phyloP scores from a whole-genome alignment of 805 yeast species.

The Zygosaccharomyces lentus region DNA sequence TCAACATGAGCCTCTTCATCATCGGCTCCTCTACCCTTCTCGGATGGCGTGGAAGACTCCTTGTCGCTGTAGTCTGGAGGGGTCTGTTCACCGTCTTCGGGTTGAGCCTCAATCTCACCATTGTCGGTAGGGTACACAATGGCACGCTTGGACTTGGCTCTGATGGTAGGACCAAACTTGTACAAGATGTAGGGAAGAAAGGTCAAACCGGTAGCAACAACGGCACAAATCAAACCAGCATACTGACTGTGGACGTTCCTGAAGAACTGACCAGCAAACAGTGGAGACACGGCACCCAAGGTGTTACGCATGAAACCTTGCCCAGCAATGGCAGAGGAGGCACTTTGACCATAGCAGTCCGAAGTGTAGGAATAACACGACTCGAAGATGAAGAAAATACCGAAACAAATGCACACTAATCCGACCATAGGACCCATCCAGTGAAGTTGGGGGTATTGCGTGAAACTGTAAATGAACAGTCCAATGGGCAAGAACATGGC shows the following conservation, averaged over 20 bases:
- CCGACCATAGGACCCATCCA: constrained; percentile 5
- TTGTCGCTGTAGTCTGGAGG: neutral
- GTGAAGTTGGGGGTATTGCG: neutral
- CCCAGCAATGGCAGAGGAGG: constrained; percentile 4
- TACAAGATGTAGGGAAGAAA: neutral
- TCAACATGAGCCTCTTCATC: constrained; percentile 3
- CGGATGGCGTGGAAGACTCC: neutral
- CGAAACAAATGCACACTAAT: constrained; percentile 1
- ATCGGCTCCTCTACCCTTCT: neutral
- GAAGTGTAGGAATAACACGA: constrained; percentile 4
- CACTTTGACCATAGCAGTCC: constrained; percentile 3
- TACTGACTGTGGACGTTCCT: neutral
- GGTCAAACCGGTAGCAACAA: neutral
- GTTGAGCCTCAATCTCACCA: neutral
- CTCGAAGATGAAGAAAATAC: constrained; percentile 4
- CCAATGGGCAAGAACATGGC: constrained; percentile 3
- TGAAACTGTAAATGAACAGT: neutral
- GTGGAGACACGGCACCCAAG: constrained; percentile 2
- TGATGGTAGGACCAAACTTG: constrained; percentile 1
- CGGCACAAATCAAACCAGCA: constrained; percentile 1
- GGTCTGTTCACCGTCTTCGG: neutral
- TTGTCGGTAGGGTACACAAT: constrained; percentile 1
- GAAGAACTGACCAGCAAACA: constrained; percentile 1
- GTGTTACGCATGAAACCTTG: constrained; percentile 4
- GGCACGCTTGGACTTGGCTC: constrained; percentile 3